Base-by-base conservation (phyloP, 805 yeast species). In the Pachysolen tannophilus region DNA sequence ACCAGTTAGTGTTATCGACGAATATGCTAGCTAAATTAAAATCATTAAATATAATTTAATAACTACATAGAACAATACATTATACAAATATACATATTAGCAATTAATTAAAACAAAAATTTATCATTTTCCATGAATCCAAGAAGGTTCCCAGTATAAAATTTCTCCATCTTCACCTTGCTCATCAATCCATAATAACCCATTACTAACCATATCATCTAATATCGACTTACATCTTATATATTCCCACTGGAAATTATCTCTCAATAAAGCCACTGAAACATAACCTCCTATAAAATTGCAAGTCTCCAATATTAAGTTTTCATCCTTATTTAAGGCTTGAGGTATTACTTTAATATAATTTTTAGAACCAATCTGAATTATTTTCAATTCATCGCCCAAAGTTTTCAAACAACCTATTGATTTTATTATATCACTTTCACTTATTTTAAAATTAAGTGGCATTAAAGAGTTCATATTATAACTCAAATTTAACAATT, bases 161-260 rank as follows among this genome's bases (percentile, higher is more conserved):
- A 46, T 49, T 44, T 72, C 79, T 2, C 45, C 58, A 2, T 57
- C 58, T 2, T 46, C 58, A 2, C 57, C 58, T 34, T 69, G 78
- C 6, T 58, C 56, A 52, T 88, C 97, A 1, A 87, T 60, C 98
- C 98, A 90, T 10, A 90, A 59, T 35, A 86, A 65, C 3, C 97
- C 97, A 33, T 69, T 69, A 43, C 81, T 66, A 1, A 88, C 81
- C 85, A 90, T 77, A 30, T 82, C 90, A 26, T 82, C 79, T 5
- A 90, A 50, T 4, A 78, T 79, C 1, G 76, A 60, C 42, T 67
- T 67, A 35, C 83, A 68, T 37, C 95, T 61, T 3, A 72, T 60
- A 2, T 51, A 50, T 33, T 69, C 75, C 98, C 98, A 90, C 1
- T 67, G 66, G 39, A 79, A 72, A 49, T 90, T 92, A 45, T 81